Evolutionary conservation across 192 early-diverging fungal genomes (phyloP), one percentile per base, ranked within the genome.

Genomic region (Coemansia sp.): DNA sequence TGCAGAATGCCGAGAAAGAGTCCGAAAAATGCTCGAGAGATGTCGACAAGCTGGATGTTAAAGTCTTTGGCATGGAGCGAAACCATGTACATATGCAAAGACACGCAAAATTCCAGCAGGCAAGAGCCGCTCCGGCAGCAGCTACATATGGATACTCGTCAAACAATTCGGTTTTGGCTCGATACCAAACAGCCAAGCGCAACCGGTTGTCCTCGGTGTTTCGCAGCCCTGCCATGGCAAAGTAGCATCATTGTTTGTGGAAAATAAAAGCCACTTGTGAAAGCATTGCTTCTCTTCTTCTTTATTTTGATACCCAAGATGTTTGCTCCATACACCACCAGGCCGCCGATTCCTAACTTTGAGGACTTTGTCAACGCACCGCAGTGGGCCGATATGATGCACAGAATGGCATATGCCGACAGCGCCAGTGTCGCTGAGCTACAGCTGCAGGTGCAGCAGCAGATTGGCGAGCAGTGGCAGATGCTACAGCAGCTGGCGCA

Each of bases 401-500:
- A 60, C 48, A 15, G 50, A 41, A 48, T 60, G 47, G 40, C 10
- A 23, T 43, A 44, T 11, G 11, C 44, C 41, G 54, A 56, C 7
- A 17, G 31, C 12, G 41, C 40, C 28, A 39, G 52, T 15, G n/a
- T 56, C 20, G 50, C 46, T 14, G 71, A 74, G 42, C 38, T 74
- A 9, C 57, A 52, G 28, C 38, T 37, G 30, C 61, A 68, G 15
- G 41, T 75, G 37, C 49, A 48, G 15, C 54, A 64, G 53, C 61
- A 65, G 10, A 53, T 75, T 14, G 72, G 67, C 18, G 72, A 75
- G 65, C 72, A 75, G 45, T 64, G 66, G 65, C 53, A 54, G 37
- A 46, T 75, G 65, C 42, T 75, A 18, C 52, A 46, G 23, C 72
- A 68, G 28, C 60, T 75, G 3, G 31, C 52, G 36, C 65, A 61